These are phyloP conservation scores for Syzygium aqueum DNA, from an alignment of 345 rosid genomes.

Conservation along the genomic window DNA sequence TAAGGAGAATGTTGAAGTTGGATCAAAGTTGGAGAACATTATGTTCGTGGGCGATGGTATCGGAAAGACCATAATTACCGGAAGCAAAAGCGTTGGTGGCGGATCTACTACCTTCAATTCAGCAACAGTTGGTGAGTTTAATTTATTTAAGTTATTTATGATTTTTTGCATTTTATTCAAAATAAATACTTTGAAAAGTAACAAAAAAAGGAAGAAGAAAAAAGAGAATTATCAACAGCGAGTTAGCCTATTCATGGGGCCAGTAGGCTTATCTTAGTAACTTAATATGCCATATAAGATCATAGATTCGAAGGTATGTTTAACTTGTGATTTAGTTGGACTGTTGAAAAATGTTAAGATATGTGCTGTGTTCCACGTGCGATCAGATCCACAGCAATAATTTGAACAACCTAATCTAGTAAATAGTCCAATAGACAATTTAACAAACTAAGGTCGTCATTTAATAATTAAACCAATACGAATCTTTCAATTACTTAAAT, in stretches of 20 bases:
- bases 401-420: background rate
- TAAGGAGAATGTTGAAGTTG: constrained; percentile 53
- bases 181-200: background rate
- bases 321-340: background rate
- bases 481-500: background rate
- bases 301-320: background rate
- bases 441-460: background rate
- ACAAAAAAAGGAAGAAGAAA: background rate
- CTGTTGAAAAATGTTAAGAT: background rate
- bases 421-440: background rate
- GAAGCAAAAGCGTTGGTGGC: constrained; percentile 83
- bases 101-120: constrained; percentile 85
- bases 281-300: background rate
- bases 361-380: background rate
- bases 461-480: background rate
- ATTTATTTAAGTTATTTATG: background rate
- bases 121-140: constrained; percentile 76
- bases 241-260: background rate
- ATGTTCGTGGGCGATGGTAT: constrained; percentile 85
- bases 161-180: background rate
- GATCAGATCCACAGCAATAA: background rate
- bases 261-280: background rate
- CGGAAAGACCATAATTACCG: constrained; percentile 67
- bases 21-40: constrained; percentile 34
- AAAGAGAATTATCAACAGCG: background rate